phyloP scores from a whole-genome alignment of 163 green algal genomes.

The Scenedesmus sp. region DNA sequence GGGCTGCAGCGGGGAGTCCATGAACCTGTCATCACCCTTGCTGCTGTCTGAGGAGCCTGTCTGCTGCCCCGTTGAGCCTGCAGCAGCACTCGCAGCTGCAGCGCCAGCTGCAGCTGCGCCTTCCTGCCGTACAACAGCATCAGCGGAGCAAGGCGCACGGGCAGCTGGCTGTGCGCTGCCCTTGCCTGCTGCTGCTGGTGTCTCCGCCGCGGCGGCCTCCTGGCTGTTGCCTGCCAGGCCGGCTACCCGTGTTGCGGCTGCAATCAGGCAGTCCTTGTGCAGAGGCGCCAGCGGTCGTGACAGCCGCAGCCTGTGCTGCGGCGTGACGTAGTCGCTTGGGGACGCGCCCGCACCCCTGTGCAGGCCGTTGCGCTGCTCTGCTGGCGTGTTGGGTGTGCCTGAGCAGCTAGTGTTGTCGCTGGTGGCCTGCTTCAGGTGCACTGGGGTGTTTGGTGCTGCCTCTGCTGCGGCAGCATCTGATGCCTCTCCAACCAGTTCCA shows the following conservation, averaged over 20 bases:
- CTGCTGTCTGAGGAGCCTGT: conserved; percentile 32
- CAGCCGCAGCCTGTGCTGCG: conserved; percentile 26
- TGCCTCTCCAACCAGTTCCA: background rate
- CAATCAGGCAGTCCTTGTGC: conserved; percentile 50
- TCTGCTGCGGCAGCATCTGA: background rate
- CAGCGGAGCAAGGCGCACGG: background rate
- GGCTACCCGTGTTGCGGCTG: conserved; percentile 23
- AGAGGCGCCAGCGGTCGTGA: conserved; percentile 38
- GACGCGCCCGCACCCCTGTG: background rate
- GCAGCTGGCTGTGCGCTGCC: background rate
- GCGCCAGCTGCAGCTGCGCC: background rate
- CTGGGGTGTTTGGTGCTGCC: background rate
- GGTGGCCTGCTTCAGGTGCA: background rate
- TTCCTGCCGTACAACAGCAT: background rate
- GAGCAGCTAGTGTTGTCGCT: conserved; percentile 43
- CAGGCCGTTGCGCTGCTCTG: conserved; percentile 17
- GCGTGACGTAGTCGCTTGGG: conserved; percentile 42
- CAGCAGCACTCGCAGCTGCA: conserved; percentile 14
- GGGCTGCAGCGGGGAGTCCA: conserved; percentile 18
- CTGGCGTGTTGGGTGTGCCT: conserved; percentile 42
- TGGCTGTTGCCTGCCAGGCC: background rate
- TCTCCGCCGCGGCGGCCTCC: background rate
- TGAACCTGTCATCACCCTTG: background rate
- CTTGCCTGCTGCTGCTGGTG: background rate
- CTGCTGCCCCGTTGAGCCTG: background rate